Conservation (phyloP, 805 yeast species). For the Schizosaccharomyces cryophilus region DNA sequence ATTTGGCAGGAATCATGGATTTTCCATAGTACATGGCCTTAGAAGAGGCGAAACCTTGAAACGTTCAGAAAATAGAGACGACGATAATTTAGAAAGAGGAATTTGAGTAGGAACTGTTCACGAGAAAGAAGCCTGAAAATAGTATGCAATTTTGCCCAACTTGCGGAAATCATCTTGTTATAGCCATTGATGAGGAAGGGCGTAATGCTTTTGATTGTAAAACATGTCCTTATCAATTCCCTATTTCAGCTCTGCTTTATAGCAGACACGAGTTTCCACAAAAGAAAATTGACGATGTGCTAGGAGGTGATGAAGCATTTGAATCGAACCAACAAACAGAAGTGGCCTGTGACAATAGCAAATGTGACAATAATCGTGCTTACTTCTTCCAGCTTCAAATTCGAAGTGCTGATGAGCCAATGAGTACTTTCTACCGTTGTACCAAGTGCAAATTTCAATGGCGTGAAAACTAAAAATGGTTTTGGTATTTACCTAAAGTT, state of each 20-base stretch:
- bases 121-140: too few species aligned
- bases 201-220: constrained; percentile 46
- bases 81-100: not conserved
- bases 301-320: constrained; percentile 96
- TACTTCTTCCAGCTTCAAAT: constrained; percentile 92
- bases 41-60: too few species aligned
- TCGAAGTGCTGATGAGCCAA: constrained; percentile 95
- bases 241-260: constrained; percentile 50
- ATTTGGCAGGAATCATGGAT: too few species aligned
- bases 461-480: constrained; percentile 60
- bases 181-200: not conserved
- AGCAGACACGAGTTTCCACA: constrained; percentile 65
- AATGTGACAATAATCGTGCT: constrained; percentile 77
- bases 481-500: too few species aligned
- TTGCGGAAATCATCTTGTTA: constrained; percentile 1
- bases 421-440: constrained; percentile 87
- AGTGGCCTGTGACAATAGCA: not conserved
- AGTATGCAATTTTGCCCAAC: constrained; percentile 2
- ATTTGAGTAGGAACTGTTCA: too few species aligned
- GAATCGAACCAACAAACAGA: constrained; percentile 19
- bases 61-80: not conserved
- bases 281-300: constrained; percentile 83
- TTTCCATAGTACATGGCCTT: too few species aligned
- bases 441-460: constrained; percentile 82
- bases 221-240: constrained; percentile 88